Base-by-base conservation (phyloP, 2,329 filamentous ascomycete species). In the Talaromyces sp. region DNA sequence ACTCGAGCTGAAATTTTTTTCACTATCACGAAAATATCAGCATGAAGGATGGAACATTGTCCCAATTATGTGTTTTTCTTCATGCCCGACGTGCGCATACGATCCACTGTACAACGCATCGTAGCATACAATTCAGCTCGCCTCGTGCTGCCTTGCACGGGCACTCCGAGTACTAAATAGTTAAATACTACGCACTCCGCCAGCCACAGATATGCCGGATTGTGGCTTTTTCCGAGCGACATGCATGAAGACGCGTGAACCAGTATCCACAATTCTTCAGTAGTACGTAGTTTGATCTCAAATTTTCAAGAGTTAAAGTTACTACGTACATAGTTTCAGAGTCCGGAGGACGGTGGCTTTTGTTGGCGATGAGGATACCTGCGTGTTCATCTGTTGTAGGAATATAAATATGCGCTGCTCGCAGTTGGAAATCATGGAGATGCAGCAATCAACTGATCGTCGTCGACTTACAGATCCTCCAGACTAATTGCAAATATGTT, bases 401-500 rank as follows among this genome's bases (percentile, higher is more conserved):
- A 5, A 15, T 53, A 53, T 53, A 53, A 29, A 53, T 53, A 19
- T 19, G 1, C 27, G 10, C 3, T 19, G 49, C 27, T 31, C 27
- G 27, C 27, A 6, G 49, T 5, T 19, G 15, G 19, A 31, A 3
- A 13, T 19, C 15, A 53, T n/a, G 10, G 8, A 53, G 13, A 27
- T 49, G 11, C 2, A 11, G 22, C 45, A 29, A 11, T 45, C 45
- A 29, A 29, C 31, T 2, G 25, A 53, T 51, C 47, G 13, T 53
- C 49, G 8, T 58, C n/a, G 11, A 22, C 2, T 11, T 17, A n/a
- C 10, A 38, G 8, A 40, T 36, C 13, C 7, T 40, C 2, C 19
- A 58, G 34, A 22, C 10, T 15, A 25, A 58, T 58, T 17, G 54
- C 34, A 25, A 58, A 38, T 58, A 58, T 58, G 54, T 19, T 58